Evolutionary conservation across 2,329 filamentous ascomycete genomes (phyloP), one percentile per base, ranked within the genome.

Genomic region (Alternaria arbusti): DNA sequence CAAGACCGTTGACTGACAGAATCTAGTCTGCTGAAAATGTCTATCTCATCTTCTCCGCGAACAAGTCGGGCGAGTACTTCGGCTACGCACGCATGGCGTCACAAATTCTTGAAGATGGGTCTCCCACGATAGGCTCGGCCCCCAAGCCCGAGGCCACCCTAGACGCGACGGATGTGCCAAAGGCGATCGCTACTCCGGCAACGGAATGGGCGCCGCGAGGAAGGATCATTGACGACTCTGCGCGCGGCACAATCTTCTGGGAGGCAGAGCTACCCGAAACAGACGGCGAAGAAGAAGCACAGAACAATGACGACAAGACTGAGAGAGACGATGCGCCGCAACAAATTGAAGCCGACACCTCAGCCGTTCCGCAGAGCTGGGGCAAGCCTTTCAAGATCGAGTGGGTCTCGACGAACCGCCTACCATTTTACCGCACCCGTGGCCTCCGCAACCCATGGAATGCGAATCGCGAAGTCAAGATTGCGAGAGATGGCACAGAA

Each of bases 21-120:
- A 44, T 8, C 30, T 63, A 97, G 94, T 84, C 85, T 10, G 88
- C 90, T 13, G 92, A 96, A 57, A 92, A 91, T 73, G 94, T 98
- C 1, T 97, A 94, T 74, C 84, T 98, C 28, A 88, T 98, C 13
- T 98, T 98, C 79, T 98, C 95, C 1, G 95, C 95, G 12, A 98
- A 98, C 80, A 97, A 97, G 75, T 97, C 95, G 0, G 95, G 95
- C 12, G 95, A 97, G 79, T 98, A 97, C 76, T 97, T 96, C 81
- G 95, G 95, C 20, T 97, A 97, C 75, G 95, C 94, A 20, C 89
- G 91, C 40, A 98, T 98, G 95, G 84, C 86, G 10, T 97, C 95
- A 22, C 84, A 89, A 5, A 97, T 97, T 73, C 90, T 91, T 70
- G 87, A 94, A 58, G 91, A 97, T 69, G 89, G 90, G 6, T 69